These are phyloP conservation scores for Xylaria cubensis DNA, from an alignment of 495 filamentous ascomycete genomes.

Conservation along the genomic window DNA sequence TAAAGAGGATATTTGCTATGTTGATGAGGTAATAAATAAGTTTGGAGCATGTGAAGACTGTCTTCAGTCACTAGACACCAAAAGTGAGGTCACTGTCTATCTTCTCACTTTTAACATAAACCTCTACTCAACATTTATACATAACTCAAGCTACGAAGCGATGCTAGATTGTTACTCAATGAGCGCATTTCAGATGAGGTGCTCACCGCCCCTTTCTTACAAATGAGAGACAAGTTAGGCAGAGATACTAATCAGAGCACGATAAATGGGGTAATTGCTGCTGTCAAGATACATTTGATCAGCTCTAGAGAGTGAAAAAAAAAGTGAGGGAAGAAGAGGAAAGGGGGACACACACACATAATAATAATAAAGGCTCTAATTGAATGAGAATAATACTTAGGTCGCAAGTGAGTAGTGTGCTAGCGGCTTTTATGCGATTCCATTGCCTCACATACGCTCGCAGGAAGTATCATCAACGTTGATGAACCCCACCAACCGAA, in stretches of 20 bases:
- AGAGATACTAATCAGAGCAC: neutral
- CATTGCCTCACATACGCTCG: neutral
- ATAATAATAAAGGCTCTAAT: neutral
- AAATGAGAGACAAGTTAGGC: neutral
- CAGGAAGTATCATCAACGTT: neutral
- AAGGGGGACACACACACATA: neutral
- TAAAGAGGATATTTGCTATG: neutral
- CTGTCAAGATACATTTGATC: neutral
- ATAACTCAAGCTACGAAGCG: neutral
- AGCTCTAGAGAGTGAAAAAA: neutral
- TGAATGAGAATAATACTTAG: neutral
- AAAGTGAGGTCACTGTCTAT: neutral
- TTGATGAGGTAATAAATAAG: neutral
- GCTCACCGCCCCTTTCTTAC: neutral
- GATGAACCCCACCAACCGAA: neutral
- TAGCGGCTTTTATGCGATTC: neutral
- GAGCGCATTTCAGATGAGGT: neutral
- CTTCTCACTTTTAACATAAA: neutral
- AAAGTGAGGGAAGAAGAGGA: neutral
- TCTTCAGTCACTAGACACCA: neutral
- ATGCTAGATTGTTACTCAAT: neutral
- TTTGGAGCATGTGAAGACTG: neutral
- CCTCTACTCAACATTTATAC: neutral
- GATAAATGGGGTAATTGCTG: neutral
- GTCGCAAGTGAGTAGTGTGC: neutral